These are phyloP conservation scores for Penicillium coffeae DNA, from an alignment of 495 filamentous ascomycete species.

Conservation along the genomic window DNA sequence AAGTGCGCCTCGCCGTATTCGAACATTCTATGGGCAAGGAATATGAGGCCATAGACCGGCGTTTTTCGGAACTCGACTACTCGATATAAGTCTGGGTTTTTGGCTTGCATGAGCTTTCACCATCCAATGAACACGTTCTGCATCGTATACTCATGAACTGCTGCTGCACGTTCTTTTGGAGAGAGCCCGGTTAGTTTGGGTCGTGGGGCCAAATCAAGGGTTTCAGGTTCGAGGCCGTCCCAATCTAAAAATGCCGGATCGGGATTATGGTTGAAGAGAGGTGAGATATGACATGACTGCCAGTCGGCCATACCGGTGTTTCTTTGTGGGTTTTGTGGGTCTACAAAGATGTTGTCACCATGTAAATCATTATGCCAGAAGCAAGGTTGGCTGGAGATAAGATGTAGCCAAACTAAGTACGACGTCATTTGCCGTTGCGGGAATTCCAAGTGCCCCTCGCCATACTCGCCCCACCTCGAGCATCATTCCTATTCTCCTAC, in stretches of 20 bases:
- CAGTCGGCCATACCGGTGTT: conserved; percentile 39
- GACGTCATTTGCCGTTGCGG: conserved; percentile 6
- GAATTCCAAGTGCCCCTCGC: conserved; percentile 3
- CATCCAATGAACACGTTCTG: conserved; percentile 31
- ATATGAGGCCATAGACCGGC: conserved; percentile 28
- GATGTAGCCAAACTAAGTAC: background rate
- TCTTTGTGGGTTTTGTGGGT: conserved; percentile 27
- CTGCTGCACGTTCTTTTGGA: conserved; percentile 17
- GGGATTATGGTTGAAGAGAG: conserved; percentile 33
- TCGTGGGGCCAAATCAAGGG: conserved; percentile 20
- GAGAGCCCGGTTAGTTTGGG: conserved; percentile 23
- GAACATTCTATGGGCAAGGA: conserved; percentile 33
- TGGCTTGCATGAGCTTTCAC: conserved; percentile 31
- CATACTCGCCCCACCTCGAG: conserved; percentile 4
- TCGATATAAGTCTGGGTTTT: conserved; percentile 27
- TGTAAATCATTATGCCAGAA: conserved; percentile 43
- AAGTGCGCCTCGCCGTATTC: conserved; percentile 36
- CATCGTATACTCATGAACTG: conserved; percentile 20
- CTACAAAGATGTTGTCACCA: conserved; percentile 39
- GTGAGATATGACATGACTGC: conserved; percentile 32
- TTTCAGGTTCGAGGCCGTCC: conserved; percentile 30
- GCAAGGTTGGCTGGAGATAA: conserved; percentile 23
- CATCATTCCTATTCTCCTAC: conserved; percentile 5
- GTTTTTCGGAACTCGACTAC: conserved; percentile 28
- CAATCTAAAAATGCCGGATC: conserved; percentile 30